Evolutionary conservation across 2,329 filamentous ascomycete species (phyloP).

Genomic region (Aspergillus fumigatiaffinis): DNA sequence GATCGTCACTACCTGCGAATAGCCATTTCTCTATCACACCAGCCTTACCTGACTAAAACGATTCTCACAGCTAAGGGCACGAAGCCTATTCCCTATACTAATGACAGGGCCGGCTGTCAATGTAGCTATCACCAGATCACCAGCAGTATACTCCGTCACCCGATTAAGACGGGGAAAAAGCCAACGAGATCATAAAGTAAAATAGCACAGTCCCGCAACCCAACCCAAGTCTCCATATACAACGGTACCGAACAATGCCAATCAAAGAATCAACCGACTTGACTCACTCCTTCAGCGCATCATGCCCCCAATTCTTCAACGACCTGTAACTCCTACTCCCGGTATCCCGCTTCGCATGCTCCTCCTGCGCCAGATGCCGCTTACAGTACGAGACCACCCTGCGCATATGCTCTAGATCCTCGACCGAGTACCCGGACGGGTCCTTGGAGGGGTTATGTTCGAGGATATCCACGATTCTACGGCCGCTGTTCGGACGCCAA

Average conservation of each 20-base stretch:
- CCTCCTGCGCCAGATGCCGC: slow-evolving; percentile 62
- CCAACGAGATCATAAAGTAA: too few relatives aligned
- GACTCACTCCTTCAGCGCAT: slow-evolving; percentile 44
- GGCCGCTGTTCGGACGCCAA: slow-evolving; percentile 39
- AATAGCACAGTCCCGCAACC: too few relatives aligned
- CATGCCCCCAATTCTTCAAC: slow-evolving; percentile 61
- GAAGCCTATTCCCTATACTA: not conserved
- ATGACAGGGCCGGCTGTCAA: not conserved
- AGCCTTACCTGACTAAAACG: not conserved
- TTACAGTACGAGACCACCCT: slow-evolving; percentile 64
- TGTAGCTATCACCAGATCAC: too few relatives aligned
- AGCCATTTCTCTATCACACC: too few relatives aligned
- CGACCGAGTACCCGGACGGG: slow-evolving; percentile 53
- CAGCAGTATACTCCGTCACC: too few relatives aligned
- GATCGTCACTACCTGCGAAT: too few relatives aligned
- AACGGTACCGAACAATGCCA: too few relatives aligned
- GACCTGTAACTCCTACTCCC: slow-evolving; percentile 55
- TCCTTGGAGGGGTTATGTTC: slow-evolving; percentile 59
- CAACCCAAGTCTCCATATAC: too few relatives aligned
- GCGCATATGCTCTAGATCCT: slow-evolving; percentile 58
- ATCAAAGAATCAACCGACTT: too few relatives aligned
- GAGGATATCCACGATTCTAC: slow-evolving; percentile 61
- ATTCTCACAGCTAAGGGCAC: not conserved
- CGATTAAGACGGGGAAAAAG: too few relatives aligned
- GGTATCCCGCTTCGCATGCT: slow-evolving; percentile 54